Conservation (phyloP, 371 early-diverging fungal species). For the Mucor lusitanicus region DNA sequence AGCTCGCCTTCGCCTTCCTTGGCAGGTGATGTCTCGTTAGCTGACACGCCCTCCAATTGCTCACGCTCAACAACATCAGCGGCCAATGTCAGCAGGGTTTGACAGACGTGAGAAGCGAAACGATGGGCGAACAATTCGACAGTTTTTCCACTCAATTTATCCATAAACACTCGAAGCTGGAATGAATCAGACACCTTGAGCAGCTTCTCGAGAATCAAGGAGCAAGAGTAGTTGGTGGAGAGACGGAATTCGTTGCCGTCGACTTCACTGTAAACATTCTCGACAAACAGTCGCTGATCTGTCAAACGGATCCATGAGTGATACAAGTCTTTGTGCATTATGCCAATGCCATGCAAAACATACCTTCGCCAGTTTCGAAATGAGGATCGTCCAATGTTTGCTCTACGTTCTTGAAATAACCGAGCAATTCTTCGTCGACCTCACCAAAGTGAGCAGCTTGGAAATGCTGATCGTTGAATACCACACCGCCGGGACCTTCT, state of each 20-base stretch:
- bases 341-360: not conserved
- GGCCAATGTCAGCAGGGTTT: slow-evolving; percentile 74
- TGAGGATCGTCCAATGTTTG: slow-evolving; percentile 68
- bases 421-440: slow-evolving; percentile 66
- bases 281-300: slow-evolving; percentile 75
- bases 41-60: slow-evolving; percentile 42
- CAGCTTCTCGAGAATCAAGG: slow-evolving; percentile 80
- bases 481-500: slow-evolving; percentile 12
- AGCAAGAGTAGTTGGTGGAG: slow-evolving; percentile 77
- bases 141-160: slow-evolving; percentile 67
- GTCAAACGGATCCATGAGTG: not conserved
- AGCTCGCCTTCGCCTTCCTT: slow-evolving; percentile 48
- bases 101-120: slow-evolving; percentile 86
- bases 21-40: slow-evolving; percentile 22
- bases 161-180: slow-evolving; percentile 73
- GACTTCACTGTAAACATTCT: slow-evolving; percentile 78
- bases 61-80: slow-evolving; percentile 78
- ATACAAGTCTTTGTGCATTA: not conserved
- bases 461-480: slow-evolving; percentile 34
- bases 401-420: slow-evolving; percentile 78
- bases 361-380: slow-evolving; percentile 76
- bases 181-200: slow-evolving; percentile 69
- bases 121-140: slow-evolving; percentile 76
- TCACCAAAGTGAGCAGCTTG: slow-evolving; percentile 64
- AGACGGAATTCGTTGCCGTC: slow-evolving; percentile 75